These are phyloP conservation scores for Prunus davidiana DNA, from an alignment of 306 rosid genomes.

Conservation along the genomic window DNA sequence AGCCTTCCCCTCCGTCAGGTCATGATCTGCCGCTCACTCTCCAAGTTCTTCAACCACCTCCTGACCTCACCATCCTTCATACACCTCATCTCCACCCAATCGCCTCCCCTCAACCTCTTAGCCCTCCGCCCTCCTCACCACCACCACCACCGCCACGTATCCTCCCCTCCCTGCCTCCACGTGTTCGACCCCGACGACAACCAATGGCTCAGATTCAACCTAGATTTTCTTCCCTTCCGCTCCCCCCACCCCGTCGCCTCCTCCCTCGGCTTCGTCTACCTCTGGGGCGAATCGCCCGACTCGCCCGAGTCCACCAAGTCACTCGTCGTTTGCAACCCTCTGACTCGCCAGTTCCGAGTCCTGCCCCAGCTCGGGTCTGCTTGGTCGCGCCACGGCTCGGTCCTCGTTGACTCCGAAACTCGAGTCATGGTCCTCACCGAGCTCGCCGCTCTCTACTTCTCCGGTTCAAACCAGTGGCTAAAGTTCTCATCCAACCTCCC, in stretches of 20 bases:
- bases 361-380: conserved; percentile 92
- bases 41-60: conserved; percentile 55
- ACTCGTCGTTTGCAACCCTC: conserved; percentile 71
- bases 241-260: conserved; percentile 86
- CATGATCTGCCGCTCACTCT: conserved; percentile 67
- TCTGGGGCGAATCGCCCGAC: conserved; percentile 68
- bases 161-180: conserved; percentile 38
- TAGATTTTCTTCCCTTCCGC: conserved; percentile 73
- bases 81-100: conserved; percentile 48
- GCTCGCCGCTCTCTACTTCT: conserved; percentile 72
- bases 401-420: conserved; percentile 60
- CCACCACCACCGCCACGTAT: conserved; percentile 19
- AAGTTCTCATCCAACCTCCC: conserved; percentile 81
- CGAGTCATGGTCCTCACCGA: conserved; percentile 84
- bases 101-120: conserved; percentile 54
- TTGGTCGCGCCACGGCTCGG: conserved; percentile 91
- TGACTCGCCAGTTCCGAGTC: conserved; percentile 60
- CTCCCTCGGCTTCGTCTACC: conserved; percentile 69
- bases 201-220: conserved; percentile 60
- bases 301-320: conserved; percentile 46
- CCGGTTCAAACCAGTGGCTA: conserved; percentile 49
- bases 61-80: conserved; percentile 61
- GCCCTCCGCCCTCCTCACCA: conserved; percentile 70
- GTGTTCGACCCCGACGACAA: conserved; percentile 60
- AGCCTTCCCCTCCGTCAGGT: conserved; percentile 77